A percentile compares a stretch with the other conserved stretches of the same genome.
Evolutionary conservation across 306 rosid species (phyloP).

Genomic region (Styphnolobium japonicum): DNA sequence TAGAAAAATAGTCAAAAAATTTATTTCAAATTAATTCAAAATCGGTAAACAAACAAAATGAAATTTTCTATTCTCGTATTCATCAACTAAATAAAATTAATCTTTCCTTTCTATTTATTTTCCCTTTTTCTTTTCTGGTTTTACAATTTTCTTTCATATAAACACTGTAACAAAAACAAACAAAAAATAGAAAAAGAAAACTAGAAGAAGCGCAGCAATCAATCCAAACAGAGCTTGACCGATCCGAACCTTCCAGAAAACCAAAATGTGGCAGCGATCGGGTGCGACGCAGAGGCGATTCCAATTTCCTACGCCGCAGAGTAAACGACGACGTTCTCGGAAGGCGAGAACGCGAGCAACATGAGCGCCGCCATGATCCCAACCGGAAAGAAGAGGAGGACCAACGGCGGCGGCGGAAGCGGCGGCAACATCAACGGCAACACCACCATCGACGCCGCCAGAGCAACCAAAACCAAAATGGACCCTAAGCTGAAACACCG

Average conservation of each 20-base stretch:
- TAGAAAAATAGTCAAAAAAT: neutral
- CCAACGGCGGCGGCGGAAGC: slow-evolving; percentile 73
- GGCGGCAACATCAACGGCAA: slow-evolving; percentile 70
- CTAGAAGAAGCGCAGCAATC: neutral
- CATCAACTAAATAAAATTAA: slow-evolving; percentile 17
- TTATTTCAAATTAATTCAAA: neutral
- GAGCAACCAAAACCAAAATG: slow-evolving; percentile 39
- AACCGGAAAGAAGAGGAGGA: slow-evolving; percentile 66
- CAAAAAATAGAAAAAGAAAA: neutral
- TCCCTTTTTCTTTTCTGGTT: neutral
- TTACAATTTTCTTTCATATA: slow-evolving; percentile 29
- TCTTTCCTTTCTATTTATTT: neutral
- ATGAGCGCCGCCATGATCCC: slow-evolving; percentile 77
- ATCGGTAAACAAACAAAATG: neutral
- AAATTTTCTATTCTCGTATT: neutral
- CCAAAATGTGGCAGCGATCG: slow-evolving; percentile 17
- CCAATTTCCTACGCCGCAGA: neutral
- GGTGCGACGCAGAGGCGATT: neutral
- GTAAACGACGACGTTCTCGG: slow-evolving; percentile 36
- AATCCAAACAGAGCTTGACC: neutral
- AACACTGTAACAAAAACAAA: slow-evolving; percentile 24
- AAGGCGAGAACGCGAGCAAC: slow-evolving; percentile 61
- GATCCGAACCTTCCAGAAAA: slow-evolving; percentile 12
- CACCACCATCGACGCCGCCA: slow-evolving; percentile 63
- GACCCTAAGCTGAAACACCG: slow-evolving; percentile 41